Percentiles rank a stretch among this genome's conserved stretches.
Conservation (phyloP, 2,329 filamentous ascomycete genomes). For the Claviceps sp. region DNA sequence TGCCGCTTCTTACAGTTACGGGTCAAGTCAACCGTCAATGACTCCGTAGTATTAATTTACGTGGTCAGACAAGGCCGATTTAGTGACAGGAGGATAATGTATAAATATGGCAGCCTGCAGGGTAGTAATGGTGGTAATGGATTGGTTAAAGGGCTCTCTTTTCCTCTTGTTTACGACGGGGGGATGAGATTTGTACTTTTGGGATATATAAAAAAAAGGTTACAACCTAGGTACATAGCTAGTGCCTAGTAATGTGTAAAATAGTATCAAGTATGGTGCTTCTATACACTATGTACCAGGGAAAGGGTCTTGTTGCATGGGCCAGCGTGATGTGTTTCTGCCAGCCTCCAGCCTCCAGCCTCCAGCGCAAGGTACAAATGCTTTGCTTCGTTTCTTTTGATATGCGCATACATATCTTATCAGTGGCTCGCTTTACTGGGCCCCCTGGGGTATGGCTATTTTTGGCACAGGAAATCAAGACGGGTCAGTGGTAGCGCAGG, state of each 20-base stretch:
- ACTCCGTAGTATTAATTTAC: no score
- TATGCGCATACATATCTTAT: no score
- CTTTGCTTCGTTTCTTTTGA: no score
- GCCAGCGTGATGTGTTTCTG: background rate
- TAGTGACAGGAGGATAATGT: background rate
- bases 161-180: background rate
- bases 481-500: no score
- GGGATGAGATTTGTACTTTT: slow-evolving; percentile 6
- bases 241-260: slow-evolving; percentile 10
- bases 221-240: background rate
- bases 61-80: no score
- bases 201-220: slow-evolving; percentile 4
- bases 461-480: no score
- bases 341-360: background rate
- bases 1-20: background rate
- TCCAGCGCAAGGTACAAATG: background rate
- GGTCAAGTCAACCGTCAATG: no score
- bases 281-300: background rate
- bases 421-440: no score
- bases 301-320: background rate
- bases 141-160: slow-evolving; percentile 4
- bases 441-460: no score
- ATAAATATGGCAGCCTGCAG: background rate
- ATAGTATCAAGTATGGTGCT: slow-evolving; percentile 9
- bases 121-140: background rate